Base-by-base conservation (phyloP, 148 eudicot species). In the Vaccinium myrtillus region DNA sequence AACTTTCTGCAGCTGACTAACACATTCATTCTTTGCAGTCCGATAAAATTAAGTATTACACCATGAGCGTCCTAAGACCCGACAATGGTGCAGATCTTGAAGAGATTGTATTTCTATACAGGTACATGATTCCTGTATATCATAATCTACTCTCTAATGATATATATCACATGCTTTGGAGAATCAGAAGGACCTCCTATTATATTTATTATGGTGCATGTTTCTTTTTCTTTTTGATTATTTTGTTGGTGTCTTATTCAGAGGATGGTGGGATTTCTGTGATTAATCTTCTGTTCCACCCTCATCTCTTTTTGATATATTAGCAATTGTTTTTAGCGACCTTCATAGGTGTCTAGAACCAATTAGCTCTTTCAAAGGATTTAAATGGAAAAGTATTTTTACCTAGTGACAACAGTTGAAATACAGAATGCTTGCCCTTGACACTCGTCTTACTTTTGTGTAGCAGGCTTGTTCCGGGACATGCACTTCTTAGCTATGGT, bases 401-500 rank as follows among this genome's bases (percentile, higher is more conserved):
- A 65, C 61, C 48, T 4, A n/a, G 56, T 83, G 80, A 77, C 19
- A 2, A 61, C 30, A 51, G 59, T 14, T 63, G 61, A 65, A 11
- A 23, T 6, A 30, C 48, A 18, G 65, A 77, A 65, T 16, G 16
- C 30, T 13, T 48, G 25, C n/a, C 58, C 46, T 77, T 32, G 54
- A 30, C 49, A 25, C 58, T 25, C 48, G 21, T 48, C 11, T 46
- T 46, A 7, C n/a, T 82, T 76, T 49, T 48, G 70, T 48, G 70
- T 49, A 55, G 84, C 94, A 96, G 98, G 89, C 90, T 97, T 85
- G 92, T 95, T 94, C 98, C 98, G 65, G 99, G 99, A 85, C 93
- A 89, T 85, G 94, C 98, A 65, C 97, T 89, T 90, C 94, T 94
- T 85, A 94, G 99, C 89, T 97, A 95, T 84, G 99, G 99, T 94